Conservation (phyloP, 225 moss, liverwort and hornwort species). For the Sphagnum contortum region DNA sequence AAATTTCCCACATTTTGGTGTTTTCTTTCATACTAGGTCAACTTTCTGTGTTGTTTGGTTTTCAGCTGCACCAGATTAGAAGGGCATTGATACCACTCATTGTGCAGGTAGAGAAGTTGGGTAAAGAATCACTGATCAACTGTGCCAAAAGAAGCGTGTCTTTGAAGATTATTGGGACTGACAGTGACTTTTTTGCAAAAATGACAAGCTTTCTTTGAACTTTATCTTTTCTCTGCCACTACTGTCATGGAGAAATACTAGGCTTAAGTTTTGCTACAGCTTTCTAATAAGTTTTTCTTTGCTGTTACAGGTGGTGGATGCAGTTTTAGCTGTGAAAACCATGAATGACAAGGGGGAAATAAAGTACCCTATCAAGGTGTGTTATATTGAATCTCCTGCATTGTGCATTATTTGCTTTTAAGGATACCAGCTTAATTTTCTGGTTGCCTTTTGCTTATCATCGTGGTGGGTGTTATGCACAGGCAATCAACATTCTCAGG, state of each 20-base stretch:
- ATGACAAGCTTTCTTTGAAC: conserved; percentile 27
- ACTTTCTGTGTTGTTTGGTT: too few relatives aligned
- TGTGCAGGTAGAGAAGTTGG: conserved; percentile 79
- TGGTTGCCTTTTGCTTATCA: neutral
- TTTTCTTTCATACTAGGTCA: too few relatives aligned
- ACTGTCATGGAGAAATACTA: neutral
- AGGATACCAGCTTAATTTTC: neutral
- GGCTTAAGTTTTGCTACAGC: neutral
- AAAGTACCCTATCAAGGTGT: conserved; percentile 79
- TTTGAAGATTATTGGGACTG: conserved; percentile 80
- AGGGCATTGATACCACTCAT: neutral
- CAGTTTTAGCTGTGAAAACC: conserved; percentile 66
- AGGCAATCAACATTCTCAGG: conserved; percentile 78
- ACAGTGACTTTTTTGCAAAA: conserved; percentile 79
- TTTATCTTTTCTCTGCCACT: too few relatives aligned
- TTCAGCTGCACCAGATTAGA: neutral
- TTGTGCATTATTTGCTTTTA: neutral
- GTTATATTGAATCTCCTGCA: neutral
- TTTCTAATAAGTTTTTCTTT: neutral
- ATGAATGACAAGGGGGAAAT: conserved; percentile 67
- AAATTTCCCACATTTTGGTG: neutral
- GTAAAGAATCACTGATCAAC: conserved; percentile 71
- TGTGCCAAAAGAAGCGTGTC: conserved; percentile 91
- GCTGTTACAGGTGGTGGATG: conserved; percentile 57
- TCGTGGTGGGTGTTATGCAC: neutral